Conservation (phyloP, 805 yeast species). For the Pichia kluyveri region DNA sequence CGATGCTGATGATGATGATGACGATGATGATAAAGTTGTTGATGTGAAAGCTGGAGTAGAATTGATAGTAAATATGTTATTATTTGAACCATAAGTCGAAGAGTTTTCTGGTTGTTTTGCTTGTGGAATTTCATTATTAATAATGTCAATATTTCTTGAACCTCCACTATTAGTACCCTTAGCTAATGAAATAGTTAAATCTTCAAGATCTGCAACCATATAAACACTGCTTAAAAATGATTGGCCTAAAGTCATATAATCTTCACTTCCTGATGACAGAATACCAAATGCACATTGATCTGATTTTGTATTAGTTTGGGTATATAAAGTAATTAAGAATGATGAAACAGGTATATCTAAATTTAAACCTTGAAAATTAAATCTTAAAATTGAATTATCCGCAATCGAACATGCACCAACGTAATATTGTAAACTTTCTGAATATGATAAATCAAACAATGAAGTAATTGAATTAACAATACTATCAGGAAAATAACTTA, state of each 20-base stretch:
- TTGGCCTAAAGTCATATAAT: constrained; percentile 40
- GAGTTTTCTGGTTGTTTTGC: constrained; percentile 6
- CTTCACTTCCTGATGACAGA: constrained; percentile 24
- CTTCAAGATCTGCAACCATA: constrained; percentile 46
- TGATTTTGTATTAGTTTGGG: constrained; percentile 14
- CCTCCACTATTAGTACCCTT: constrained; percentile 30
- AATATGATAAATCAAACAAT: constrained; percentile 34
- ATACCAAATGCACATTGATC: constrained; percentile 39
- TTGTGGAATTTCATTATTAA: constrained; percentile 24
- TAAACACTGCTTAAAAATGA: constrained; percentile 43
- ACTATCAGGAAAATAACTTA: constrained; percentile 34
- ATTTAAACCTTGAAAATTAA: constrained; percentile 50
- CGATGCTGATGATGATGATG: neutral
- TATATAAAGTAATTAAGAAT: constrained; percentile 15
- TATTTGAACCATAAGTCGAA: constrained; percentile 6
- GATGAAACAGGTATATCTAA: constrained; percentile 40
- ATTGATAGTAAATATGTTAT: constrained; percentile 5
- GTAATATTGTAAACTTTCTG: constrained; percentile 35
- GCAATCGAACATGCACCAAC: constrained; percentile 33
- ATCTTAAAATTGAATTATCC: constrained; percentile 26
- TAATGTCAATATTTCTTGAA: constrained; percentile 30
- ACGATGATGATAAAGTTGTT: neutral
- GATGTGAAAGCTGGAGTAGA: constrained; percentile 4
- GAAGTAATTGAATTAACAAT: constrained; percentile 19
- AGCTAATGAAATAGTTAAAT: constrained; percentile 35